Base-by-base conservation (phyloP, 164 flowering plant species). In the Magnolia changhungtana region DNA sequence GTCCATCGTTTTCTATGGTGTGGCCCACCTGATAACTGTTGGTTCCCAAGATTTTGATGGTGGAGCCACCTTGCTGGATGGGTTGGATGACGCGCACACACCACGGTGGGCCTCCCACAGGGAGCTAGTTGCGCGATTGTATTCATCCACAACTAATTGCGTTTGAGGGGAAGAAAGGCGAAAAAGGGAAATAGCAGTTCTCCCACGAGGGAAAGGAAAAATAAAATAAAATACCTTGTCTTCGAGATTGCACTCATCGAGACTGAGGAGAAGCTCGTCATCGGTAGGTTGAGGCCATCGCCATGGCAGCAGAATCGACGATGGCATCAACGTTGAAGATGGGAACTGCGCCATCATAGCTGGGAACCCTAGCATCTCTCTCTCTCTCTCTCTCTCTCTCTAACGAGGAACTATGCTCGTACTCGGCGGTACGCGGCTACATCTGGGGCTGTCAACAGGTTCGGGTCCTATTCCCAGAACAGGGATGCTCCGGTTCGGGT, bases 261-360 rank as follows among this genome's bases (percentile, higher is more conserved):
- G 75, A 83, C 96, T 89, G 70, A 96, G 90, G 66, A 90, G 90
- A 37, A 87, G 80, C 79, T 93, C 99, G 20, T 96, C 98, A 80
- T 72, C 88, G n/a, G 85, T 94, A 69, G 94, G 88, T n/a, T 83
- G 92, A 3, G 97, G 90, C 91, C 94, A 92, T 75, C 89, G 98
- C 9, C 91, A 78, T 0, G 92, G 91, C 16, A 96, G 87, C 61
- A 92, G 81, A 73, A 82, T 80, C 76, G 96, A 90, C 65, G 97
- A 81, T 76, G 98, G 92, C 23, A 91, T 87, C 69, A 83, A 82
- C 52, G 88, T 83, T 61, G 91, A 79, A 76, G 80, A 82, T 61
- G 97, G 92, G 72, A 83, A 88, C 85, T 91, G 92, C 10, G 79
- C 82, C 97, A 92, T 89, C 83, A 85, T 89, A 61, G 94, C 89